A percentile compares a stretch with the other conserved stretches of the same genome.
phyloP scores from a whole-genome alignment of 805 yeast species.

The Candida montana region DNA sequence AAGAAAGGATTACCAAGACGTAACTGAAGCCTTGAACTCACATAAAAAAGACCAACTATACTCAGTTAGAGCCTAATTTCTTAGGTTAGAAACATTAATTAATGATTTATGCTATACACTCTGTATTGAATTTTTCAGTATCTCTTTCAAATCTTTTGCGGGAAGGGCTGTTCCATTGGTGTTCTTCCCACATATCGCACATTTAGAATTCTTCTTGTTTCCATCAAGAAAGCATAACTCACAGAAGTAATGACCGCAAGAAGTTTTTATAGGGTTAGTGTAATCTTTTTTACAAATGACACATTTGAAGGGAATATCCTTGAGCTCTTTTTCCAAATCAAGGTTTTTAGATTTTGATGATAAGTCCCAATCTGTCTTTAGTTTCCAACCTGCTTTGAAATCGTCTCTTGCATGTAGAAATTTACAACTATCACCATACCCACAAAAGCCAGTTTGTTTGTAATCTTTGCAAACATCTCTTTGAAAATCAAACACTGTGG shows the following conservation, averaged over 20 bases:
- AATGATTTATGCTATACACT: background rate
- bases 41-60: slow-evolving; percentile 3
- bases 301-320: slow-evolving; percentile 53
- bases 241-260: slow-evolving; percentile 63
- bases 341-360: slow-evolving; percentile 16
- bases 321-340: slow-evolving; percentile 22
- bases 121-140: slow-evolving; percentile 12
- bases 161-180: slow-evolving; percentile 58
- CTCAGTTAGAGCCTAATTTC: slow-evolving; percentile 4
- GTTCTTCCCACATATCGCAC: slow-evolving; percentile 54
- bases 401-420: slow-evolving; percentile 89
- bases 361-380: slow-evolving; percentile 66
- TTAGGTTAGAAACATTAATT: too few relatives aligned
- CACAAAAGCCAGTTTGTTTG: slow-evolving; percentile 89
- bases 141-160: slow-evolving; percentile 34
- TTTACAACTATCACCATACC: slow-evolving; percentile 96
- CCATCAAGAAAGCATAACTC: slow-evolving; percentile 50
- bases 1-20: slow-evolving; percentile 1
- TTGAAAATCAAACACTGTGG: slow-evolving; percentile 77
- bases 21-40: background rate
- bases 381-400: slow-evolving; percentile 62
- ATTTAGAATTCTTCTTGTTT: slow-evolving; percentile 38
- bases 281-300: slow-evolving; percentile 54
- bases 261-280: slow-evolving; percentile 49
- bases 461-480: slow-evolving; percentile 94